phyloP scores from a whole-genome alignment of 768 basidiomycete genomes.

The Phylloporus scabripes region DNA sequence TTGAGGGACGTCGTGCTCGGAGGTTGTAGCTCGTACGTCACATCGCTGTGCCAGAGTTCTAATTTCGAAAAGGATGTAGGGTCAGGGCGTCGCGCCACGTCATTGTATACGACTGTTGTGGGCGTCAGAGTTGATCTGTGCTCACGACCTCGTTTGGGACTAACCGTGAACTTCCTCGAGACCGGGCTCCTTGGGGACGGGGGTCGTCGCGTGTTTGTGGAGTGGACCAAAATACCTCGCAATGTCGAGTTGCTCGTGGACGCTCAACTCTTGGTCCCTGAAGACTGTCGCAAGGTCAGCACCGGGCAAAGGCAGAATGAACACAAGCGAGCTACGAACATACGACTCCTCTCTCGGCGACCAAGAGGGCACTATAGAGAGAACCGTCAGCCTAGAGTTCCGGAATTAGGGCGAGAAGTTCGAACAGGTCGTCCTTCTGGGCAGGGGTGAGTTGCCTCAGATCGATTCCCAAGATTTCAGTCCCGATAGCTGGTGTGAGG shows the following conservation, averaged over 20 bases:
- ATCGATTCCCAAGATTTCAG: slow-evolving; percentile 70
- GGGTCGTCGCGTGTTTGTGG: slow-evolving; percentile 81
- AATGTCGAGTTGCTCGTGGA: slow-evolving; percentile 67
- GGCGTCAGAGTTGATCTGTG: slow-evolving; percentile 5
- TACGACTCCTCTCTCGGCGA: slow-evolving; percentile 72
- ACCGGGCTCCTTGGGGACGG: slow-evolving; percentile 62
- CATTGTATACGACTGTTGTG: slow-evolving; percentile 61
- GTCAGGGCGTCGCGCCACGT: slow-evolving; percentile 58
- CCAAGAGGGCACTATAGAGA: slow-evolving; percentile 53
- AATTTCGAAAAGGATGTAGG: slow-evolving; percentile 60
- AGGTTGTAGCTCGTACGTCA: slow-evolving; percentile 77
- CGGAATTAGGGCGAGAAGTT: neutral
- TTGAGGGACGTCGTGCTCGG: slow-evolving; percentile 76
- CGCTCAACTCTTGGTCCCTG: slow-evolving; percentile 65
- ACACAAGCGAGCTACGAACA: slow-evolving; percentile 38
- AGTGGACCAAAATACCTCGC: slow-evolving; percentile 68
- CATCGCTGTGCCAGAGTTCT: slow-evolving; percentile 82
- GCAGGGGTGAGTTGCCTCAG: slow-evolving; percentile 56
- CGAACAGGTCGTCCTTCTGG: slow-evolving; percentile 79
- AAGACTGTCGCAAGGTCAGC: slow-evolving; percentile 44
- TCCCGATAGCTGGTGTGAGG: slow-evolving; percentile 68
- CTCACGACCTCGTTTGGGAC: slow-evolving; percentile 11
- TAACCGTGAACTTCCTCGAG: slow-evolving; percentile 71
- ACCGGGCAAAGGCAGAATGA: neutral
- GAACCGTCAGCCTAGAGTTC: slow-evolving; percentile 6